Conservation (phyloP, 106 monocot genomes). For the Acorus calamus region DNA sequence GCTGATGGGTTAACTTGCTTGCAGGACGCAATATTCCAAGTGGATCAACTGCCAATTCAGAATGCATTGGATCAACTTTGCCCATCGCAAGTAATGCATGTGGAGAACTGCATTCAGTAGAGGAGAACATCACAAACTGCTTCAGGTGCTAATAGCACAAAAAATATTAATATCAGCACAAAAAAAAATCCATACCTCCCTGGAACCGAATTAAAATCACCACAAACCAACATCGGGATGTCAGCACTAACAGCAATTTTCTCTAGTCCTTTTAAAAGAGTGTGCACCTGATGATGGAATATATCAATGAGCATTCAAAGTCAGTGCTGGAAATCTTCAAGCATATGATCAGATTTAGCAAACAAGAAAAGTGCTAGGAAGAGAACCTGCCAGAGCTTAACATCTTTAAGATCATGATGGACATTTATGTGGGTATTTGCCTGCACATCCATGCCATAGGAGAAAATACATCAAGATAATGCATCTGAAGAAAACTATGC, state of each 20-base stretch:
- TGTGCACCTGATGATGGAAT: slow-evolving; percentile 53
- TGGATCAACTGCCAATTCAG: slow-evolving; percentile 70
- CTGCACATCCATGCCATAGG: slow-evolving; percentile 2
- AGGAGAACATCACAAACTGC: not conserved
- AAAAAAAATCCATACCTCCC: slow-evolving; percentile 41
- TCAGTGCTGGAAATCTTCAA: not conserved
- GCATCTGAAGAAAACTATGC: too few species aligned
- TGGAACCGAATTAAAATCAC: slow-evolving; percentile 88
- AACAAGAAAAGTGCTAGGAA: not conserved
- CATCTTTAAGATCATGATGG: slow-evolving; percentile 41
- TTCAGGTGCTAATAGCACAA: not conserved
- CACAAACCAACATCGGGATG: slow-evolving; percentile 98
- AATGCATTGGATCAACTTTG: slow-evolving; percentile 71
- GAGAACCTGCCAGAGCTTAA: slow-evolving; percentile 92
- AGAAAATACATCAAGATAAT: too few species aligned
- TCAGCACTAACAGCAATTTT: slow-evolving; percentile 93
- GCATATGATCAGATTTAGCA: not conserved
- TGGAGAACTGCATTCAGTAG: slow-evolving; percentile 50
- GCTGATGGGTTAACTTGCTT: slow-evolving; percentile 69
- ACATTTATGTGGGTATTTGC: slow-evolving; percentile 39
- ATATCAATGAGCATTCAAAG: not conserved
- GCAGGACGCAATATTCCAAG: slow-evolving; percentile 63
- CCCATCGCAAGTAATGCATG: slow-evolving; percentile 85
- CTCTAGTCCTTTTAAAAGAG: slow-evolving; percentile 87
- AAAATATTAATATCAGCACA: not conserved